These are phyloP conservation scores for Candida silvicultrix DNA, from an alignment of 805 yeast genomes.

Conservation along the genomic window DNA sequence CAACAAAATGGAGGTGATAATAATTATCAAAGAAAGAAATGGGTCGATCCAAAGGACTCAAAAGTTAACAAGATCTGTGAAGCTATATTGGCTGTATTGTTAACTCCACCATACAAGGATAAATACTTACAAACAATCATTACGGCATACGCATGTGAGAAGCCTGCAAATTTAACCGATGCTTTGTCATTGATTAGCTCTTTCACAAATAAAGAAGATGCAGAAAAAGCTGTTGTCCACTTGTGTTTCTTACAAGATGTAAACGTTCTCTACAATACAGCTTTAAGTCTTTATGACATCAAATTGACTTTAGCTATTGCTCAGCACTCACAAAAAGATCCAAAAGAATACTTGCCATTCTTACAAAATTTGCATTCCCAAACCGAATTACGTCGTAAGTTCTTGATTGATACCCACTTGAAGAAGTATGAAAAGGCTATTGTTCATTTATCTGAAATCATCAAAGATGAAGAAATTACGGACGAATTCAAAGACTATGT, in stretches of 20 bases:
- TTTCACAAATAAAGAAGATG: slow-evolving; percentile 38
- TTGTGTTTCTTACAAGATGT: slow-evolving; percentile 89
- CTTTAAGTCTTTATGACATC: slow-evolving; percentile 79
- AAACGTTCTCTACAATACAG: slow-evolving; percentile 68
- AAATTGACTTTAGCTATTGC: slow-evolving; percentile 78
- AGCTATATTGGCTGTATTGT: slow-evolving; percentile 52
- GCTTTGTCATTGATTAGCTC: slow-evolving; percentile 64
- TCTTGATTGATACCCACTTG: slow-evolving; percentile 74
- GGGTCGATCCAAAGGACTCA: slow-evolving; percentile 33
- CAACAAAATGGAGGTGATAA: slow-evolving; percentile 19
- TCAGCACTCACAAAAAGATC: slow-evolving; percentile 96
- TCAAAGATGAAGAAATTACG: slow-evolving; percentile 28
- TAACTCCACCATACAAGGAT: slow-evolving; percentile 40
- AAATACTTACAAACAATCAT: slow-evolving; percentile 70
- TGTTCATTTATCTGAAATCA: slow-evolving; percentile 49
- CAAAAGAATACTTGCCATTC: slow-evolving; percentile 93
- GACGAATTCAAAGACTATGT: slow-evolving; percentile 66
- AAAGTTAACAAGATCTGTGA: slow-evolving; percentile 78
- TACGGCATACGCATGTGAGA: slow-evolving; percentile 89
- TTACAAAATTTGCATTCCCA: slow-evolving; percentile 72
- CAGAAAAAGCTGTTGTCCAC: slow-evolving; percentile 67
- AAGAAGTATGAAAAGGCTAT: slow-evolving; percentile 66
- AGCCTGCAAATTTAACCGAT: slow-evolving; percentile 75
- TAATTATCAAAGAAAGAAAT: slow-evolving; percentile 28
- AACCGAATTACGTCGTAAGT: slow-evolving; percentile 58